phyloP scores from a whole-genome alignment of 192 early-diverging fungal genomes.

The Backusella psychrophila region DNA sequence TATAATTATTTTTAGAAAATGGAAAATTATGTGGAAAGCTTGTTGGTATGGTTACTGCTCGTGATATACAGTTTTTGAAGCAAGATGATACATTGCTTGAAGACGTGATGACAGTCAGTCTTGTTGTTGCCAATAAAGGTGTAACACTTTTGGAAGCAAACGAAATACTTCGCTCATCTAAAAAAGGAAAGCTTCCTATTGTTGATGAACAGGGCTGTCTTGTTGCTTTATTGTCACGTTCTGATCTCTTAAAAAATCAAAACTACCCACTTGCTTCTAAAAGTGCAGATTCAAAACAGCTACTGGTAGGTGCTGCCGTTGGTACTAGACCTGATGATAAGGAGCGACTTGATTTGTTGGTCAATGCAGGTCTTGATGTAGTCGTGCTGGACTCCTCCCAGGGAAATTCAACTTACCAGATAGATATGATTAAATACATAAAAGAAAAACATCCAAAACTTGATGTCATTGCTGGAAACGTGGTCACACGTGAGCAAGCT shows the following conservation, averaged over 20 bases:
- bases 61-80: slow-evolving; percentile 93
- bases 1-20: slow-evolving; percentile 45
- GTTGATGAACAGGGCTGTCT: slow-evolving; percentile 81
- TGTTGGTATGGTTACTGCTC: slow-evolving; percentile 93
- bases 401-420: slow-evolving; percentile 92
- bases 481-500: slow-evolving; percentile 95
- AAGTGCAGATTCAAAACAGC: slow-evolving; percentile 76
- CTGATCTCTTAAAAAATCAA: slow-evolving; percentile 95
- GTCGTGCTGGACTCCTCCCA: slow-evolving; percentile 96
- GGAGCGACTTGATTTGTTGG: slow-evolving; percentile 76
- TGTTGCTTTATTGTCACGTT: slow-evolving; percentile 88
- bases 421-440: slow-evolving; percentile 95
- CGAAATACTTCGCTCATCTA: slow-evolving; percentile 78
- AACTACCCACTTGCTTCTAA: slow-evolving; percentile 95
- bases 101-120: slow-evolving; percentile 87
- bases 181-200: slow-evolving; percentile 97
- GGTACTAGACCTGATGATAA: slow-evolving; percentile 90
- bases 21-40: slow-evolving; percentile 89
- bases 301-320: slow-evolving; percentile 92
- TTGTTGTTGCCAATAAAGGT: slow-evolving; percentile 83
- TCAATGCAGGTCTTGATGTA: slow-evolving; percentile 95
- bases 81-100: slow-evolving; percentile 63
- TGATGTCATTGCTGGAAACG: slow-evolving; percentile 96
- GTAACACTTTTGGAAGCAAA: slow-evolving; percentile 92
- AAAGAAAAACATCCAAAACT: slow-evolving; percentile 77